Conservation (phyloP, 306 rosid genomes). For the Canavalia ensiformis region DNA sequence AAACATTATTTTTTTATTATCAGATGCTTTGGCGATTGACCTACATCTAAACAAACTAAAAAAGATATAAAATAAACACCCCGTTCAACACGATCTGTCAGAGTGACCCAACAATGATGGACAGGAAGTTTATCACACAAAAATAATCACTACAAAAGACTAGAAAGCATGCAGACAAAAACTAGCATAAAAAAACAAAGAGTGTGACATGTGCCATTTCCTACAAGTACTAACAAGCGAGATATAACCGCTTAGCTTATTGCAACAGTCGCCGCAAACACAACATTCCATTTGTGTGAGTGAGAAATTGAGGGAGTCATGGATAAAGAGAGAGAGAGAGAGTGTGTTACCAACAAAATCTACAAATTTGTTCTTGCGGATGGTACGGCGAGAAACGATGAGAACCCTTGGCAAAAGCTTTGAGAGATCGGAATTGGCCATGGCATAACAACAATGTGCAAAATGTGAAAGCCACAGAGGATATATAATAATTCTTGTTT, state of each 20-base stretch:
- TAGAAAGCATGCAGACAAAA: background rate
- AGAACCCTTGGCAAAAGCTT: slow-evolving; percentile 58
- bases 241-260: background rate
- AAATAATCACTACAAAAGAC: background rate
- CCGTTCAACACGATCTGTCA: background rate
- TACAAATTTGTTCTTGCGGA: slow-evolving; percentile 59
- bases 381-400: slow-evolving; percentile 59
- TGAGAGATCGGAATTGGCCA: slow-evolving; percentile 51
- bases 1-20: background rate
- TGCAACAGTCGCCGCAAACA: background rate
- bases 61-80: background rate
- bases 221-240: background rate
- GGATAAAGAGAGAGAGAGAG: background rate
- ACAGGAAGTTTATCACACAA: background rate
- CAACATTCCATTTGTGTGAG: background rate
- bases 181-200: background rate
- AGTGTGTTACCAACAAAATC: slow-evolving; percentile 57
- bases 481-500: background rate
- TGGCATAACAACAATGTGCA: background rate
- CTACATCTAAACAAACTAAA: background rate
- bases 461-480: slow-evolving; percentile 23
- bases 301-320: background rate
- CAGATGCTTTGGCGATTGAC: background rate
- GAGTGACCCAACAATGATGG: background rate
- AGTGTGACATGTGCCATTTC: background rate